Percentiles rank a stretch among this genome's conserved stretches.
Conservation (phyloP, 768 basidiomycete species). For the Russula dissimulans region DNA sequence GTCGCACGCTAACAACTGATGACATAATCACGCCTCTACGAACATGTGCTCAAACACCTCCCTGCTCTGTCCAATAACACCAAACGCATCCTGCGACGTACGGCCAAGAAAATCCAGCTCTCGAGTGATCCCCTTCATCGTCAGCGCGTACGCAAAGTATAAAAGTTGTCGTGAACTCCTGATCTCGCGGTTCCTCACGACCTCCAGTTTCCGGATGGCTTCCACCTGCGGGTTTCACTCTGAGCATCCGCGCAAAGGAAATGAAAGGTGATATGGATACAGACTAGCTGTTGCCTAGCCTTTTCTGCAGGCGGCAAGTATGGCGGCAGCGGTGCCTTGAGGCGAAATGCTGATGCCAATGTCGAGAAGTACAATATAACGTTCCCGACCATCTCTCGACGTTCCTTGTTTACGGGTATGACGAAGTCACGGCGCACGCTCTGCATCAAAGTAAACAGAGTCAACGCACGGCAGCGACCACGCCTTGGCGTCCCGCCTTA, state of each 20-base stretch:
- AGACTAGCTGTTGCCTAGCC: slow-evolving; percentile 67
- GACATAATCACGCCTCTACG: neutral
- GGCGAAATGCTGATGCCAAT: slow-evolving; percentile 66
- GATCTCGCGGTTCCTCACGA: slow-evolving; percentile 76
- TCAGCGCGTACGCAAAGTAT: slow-evolving; percentile 89
- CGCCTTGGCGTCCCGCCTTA: slow-evolving; percentile 26
- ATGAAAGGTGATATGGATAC: slow-evolving; percentile 12
- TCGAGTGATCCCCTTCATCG: slow-evolving; percentile 89
- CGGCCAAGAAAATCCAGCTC: slow-evolving; percentile 78
- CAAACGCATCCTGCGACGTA: slow-evolving; percentile 83
- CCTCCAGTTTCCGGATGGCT: slow-evolving; percentile 75
- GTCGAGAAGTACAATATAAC: slow-evolving; percentile 85
- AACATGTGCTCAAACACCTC: slow-evolving; percentile 84
- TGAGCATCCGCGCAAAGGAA: neutral
- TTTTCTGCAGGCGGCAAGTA: slow-evolving; percentile 91
- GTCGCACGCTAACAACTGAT: neutral
- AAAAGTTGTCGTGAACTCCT: slow-evolving; percentile 78
- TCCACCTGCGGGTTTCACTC: slow-evolving; percentile 45
- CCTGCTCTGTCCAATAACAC: slow-evolving; percentile 76
- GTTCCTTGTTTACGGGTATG: slow-evolving; percentile 77
- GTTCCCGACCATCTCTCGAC: slow-evolving; percentile 92
- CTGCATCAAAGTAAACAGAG: slow-evolving; percentile 30
- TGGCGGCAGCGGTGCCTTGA: slow-evolving; percentile 91
- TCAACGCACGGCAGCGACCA: neutral
- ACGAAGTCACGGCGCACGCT: slow-evolving; percentile 82